Evolutionary conservation across 1,284 basidiomycete species (phyloP).

Genomic region (Cutaneotrichosporon sp.): DNA sequence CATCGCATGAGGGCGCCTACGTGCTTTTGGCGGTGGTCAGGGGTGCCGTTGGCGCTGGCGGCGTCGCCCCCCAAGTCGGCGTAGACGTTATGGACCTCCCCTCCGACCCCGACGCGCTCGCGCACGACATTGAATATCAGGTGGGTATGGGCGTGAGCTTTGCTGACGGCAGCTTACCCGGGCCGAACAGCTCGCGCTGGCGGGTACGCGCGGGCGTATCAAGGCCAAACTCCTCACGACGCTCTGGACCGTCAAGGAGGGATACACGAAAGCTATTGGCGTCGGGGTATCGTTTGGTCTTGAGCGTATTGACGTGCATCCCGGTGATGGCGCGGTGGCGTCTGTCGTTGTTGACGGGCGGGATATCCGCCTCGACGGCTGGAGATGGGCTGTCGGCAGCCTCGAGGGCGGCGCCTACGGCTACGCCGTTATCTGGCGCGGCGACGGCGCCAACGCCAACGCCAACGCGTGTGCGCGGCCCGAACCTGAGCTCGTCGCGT

Average conservation of each 20-base stretch:
- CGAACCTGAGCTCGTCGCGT: conserved; percentile 19
- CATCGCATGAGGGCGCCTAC: conserved; percentile 37
- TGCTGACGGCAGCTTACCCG: conserved; percentile 22
- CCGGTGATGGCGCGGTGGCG: conserved; percentile 17
- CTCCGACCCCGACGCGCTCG: conserved; percentile 18
- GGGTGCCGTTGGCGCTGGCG: neutral
- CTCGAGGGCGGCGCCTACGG: conserved; percentile 23
- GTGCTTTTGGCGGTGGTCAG: conserved; percentile 27
- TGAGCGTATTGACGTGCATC: conserved; percentile 33
- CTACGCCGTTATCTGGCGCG: conserved; percentile 33
- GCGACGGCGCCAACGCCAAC: conserved; percentile 14
- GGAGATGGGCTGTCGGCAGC: conserved; percentile 26
- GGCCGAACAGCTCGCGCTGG: conserved; percentile 21
- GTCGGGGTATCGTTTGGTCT: conserved; percentile 41
- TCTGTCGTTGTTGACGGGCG: conserved; percentile 30
- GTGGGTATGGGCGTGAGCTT: conserved; percentile 17
- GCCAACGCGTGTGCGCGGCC: too few relatives aligned
- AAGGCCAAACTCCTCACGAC: conserved; percentile 27
- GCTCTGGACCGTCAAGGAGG: conserved; percentile 43
- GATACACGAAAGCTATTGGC: conserved; percentile 40
- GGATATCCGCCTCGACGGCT: conserved; percentile 25
- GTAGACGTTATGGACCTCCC: conserved; percentile 41
- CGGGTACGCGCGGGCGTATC: conserved; percentile 4
- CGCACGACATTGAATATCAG: conserved; percentile 13
- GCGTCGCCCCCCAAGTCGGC: conserved; percentile 20